Percentiles rank a stretch among this genome's conserved stretches.
Evolutionary conservation across 208 protist genomes (phyloP).

Genomic region (Leptomonas seymouri): DNA sequence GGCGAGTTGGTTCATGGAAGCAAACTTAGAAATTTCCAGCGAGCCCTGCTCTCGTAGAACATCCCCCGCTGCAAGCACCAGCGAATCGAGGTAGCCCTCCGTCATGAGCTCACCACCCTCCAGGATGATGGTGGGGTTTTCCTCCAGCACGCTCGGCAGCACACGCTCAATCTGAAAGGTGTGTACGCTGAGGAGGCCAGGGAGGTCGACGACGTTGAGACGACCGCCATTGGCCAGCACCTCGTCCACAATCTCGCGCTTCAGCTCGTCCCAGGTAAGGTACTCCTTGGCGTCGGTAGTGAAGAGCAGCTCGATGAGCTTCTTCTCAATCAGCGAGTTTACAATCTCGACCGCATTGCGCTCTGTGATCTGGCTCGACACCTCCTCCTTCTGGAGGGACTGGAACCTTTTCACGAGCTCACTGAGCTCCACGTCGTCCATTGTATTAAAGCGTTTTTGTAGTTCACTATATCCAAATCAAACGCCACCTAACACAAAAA

Average conservation of each 20-base stretch:
- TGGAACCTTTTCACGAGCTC: constrained; percentile 76
- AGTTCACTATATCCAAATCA: background rate
- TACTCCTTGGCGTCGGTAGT: constrained; percentile 86
- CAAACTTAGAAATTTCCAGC: constrained; percentile 62
- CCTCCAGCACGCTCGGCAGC: constrained; percentile 62
- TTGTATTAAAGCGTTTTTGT: background rate
- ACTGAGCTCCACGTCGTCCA: constrained; percentile 57
- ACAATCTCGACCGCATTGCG: constrained; percentile 86
- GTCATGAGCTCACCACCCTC: constrained; percentile 77
- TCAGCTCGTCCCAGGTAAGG: constrained; percentile 80
- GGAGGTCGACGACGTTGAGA: constrained; percentile 78
- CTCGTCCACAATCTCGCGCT: constrained; percentile 79
- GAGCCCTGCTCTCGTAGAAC: constrained; percentile 67
- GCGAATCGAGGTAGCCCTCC: constrained; percentile 58
- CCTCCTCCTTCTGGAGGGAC: constrained; percentile 61
- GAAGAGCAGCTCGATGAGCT: constrained; percentile 76
- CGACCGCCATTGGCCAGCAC: constrained; percentile 69
- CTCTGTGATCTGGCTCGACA: constrained; percentile 74
- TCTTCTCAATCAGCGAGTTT: constrained; percentile 65
- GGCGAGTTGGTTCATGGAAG: constrained; percentile 60
- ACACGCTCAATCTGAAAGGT: constrained; percentile 69
- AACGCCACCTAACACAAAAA: too few species aligned
- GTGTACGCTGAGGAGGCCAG: constrained; percentile 71
- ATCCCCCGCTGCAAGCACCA: constrained; percentile 52
- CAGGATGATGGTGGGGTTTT: constrained; percentile 45